Evolutionary conservation across 2,329 filamentous ascomycete species (phyloP).

Genomic region (Pseudocercospora pini-densiflorae): DNA sequence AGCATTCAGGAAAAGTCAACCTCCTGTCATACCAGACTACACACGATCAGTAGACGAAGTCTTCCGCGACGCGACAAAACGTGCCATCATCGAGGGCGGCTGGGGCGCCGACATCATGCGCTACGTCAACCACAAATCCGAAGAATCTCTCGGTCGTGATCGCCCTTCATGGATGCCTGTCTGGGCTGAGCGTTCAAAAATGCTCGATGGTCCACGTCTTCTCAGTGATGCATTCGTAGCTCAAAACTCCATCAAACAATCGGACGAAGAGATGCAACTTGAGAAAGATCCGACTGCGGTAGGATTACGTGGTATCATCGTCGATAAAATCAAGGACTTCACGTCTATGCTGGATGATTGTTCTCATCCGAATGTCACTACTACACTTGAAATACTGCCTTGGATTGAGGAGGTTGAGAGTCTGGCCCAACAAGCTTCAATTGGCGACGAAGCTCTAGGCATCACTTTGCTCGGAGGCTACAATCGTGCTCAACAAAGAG

Average conservation of each 20-base stretch:
- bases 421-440: background rate
- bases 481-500: background rate
- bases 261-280: background rate
- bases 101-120: background rate
- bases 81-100: background rate
- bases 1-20: background rate
- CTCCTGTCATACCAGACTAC: background rate
- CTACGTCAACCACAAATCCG: background rate
- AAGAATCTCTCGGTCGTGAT: background rate
- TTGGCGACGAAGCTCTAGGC: background rate
- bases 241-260: background rate
- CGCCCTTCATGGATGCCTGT: background rate
- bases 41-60: background rate
- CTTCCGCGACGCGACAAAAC: background rate
- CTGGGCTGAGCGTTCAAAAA: background rate
- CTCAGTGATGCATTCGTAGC: background rate
- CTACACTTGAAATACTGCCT: background rate
- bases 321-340: background rate
- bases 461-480: background rate
- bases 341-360: background rate
- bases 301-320: background rate
- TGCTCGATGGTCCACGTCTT: background rate
- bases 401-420: background rate
- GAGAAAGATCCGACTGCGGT: background rate
- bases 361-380: background rate